Conservation (phyloP, 139 green algal genomes). For the Chlorella sp. region DNA sequence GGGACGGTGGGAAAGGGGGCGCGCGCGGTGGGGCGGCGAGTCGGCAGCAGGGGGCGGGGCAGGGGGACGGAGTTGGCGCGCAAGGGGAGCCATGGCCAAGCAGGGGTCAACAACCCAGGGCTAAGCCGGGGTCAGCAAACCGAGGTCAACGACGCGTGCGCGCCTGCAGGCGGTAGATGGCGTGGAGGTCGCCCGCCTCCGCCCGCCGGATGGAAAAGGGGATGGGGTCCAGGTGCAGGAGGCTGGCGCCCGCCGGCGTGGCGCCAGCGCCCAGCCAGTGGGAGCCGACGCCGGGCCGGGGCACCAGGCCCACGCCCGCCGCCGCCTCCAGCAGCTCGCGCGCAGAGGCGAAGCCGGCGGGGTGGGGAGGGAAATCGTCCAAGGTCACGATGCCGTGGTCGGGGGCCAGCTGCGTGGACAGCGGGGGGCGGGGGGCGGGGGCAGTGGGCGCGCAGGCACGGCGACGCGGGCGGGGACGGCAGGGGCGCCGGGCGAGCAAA, state of each 20-base stretch:
- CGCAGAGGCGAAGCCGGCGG: too few species aligned
- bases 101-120: background rate
- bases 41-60: background rate
- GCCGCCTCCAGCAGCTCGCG: conserved; percentile 5
- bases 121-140: background rate
- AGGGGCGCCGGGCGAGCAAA: too few species aligned
- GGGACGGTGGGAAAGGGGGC: background rate
- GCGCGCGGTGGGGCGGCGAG: background rate
- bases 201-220: conserved; percentile 18
- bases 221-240: conserved; percentile 28
- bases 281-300: conserved; percentile 16
- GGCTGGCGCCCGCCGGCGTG: background rate
- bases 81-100: background rate
- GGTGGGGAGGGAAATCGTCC: too few species aligned
- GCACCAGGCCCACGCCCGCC: conserved; percentile 4
- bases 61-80: background rate
- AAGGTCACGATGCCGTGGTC: too few species aligned
- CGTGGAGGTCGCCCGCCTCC: background rate
- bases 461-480: too few species aligned
- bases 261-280: background rate
- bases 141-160: background rate
- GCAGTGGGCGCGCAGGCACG: too few species aligned
- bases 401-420: too few species aligned
- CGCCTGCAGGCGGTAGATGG: too few species aligned
- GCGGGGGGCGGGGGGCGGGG: too few species aligned